Percentiles rank a stretch among this genome's conserved stretches.
phyloP scores from a whole-genome alignment of 305 asterid genomes.

The Solanum hybrid region DNA sequence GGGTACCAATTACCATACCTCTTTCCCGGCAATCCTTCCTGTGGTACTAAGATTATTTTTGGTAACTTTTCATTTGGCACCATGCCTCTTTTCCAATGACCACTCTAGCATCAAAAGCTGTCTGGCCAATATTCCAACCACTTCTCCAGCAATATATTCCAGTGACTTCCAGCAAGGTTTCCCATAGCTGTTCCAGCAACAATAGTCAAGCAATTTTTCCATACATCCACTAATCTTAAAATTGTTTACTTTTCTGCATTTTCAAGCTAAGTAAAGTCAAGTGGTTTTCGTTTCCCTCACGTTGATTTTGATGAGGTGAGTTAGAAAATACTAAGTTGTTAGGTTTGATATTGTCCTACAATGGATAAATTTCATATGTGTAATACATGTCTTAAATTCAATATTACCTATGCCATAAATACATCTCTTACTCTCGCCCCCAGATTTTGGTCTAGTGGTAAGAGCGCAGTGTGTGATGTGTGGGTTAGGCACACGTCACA shows the following conservation, averaged over 20 bases:
- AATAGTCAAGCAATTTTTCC: background rate
- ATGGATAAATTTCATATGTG: background rate
- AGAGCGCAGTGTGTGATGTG: background rate
- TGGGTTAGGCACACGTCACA: background rate
- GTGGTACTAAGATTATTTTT: background rate
- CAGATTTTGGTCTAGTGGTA: background rate
- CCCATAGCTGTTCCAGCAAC: background rate
- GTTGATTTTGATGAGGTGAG: background rate
- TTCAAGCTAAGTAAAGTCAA: background rate
- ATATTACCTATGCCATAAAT: background rate
- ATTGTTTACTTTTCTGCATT: background rate
- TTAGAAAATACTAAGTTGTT: background rate
- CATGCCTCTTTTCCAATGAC: background rate
- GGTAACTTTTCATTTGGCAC: background rate
- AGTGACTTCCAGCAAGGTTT: background rate
- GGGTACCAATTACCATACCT: background rate
- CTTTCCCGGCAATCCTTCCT: background rate
- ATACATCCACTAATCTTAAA: background rate
- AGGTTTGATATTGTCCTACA: background rate
- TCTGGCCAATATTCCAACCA: background rate
- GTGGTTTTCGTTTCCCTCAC: no score
- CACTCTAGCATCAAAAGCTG: background rate
- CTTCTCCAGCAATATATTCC: background rate
- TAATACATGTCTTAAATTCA: background rate
- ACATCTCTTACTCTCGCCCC: background rate